These are phyloP conservation scores for Monosporascus sp. DNA, from an alignment of 2,329 filamentous ascomycete species.

Conservation along the genomic window DNA sequence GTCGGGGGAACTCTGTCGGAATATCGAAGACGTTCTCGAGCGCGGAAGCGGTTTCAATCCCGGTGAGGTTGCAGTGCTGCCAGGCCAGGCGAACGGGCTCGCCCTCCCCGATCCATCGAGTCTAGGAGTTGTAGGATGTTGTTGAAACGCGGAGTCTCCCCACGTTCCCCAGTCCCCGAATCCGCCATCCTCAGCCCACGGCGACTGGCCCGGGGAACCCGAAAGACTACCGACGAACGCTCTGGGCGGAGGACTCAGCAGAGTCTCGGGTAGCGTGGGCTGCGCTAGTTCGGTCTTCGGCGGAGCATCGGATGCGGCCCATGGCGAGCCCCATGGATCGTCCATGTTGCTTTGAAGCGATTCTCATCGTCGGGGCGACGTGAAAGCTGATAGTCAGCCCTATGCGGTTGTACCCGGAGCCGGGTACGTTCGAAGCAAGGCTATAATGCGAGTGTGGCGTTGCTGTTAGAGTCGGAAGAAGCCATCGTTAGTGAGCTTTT, in stretches of 20 bases:
- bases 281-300: slow-evolving; percentile 25
- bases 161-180: slow-evolving; percentile 34
- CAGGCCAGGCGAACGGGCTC: slow-evolving; percentile 37
- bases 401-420: too few species aligned
- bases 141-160: slow-evolving; percentile 22
- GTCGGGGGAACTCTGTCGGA: slow-evolving; percentile 35
- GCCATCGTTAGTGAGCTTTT: not conserved
- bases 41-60: slow-evolving; percentile 25
- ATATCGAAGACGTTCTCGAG: slow-evolving; percentile 26
- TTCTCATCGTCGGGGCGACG: slow-evolving; percentile 23
- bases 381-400: not conserved
- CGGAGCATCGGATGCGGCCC: slow-evolving; percentile 41
- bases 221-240: slow-evolving; percentile 34
- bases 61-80: slow-evolving; percentile 32
- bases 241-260: slow-evolving; percentile 37
- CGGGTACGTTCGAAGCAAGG: not conserved
- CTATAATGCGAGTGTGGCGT: not conserved
- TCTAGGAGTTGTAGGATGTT: slow-evolving; percentile 24
- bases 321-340: slow-evolving; percentile 60
- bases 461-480: not conserved
- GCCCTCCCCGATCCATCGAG: slow-evolving; percentile 29
- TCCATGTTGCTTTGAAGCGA: slow-evolving; percentile 44
- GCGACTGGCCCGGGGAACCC: slow-evolving; percentile 29
- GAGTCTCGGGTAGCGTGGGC: slow-evolving; percentile 26
- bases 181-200: slow-evolving; percentile 37